These are phyloP conservation scores for Fusarium coicis DNA, from an alignment of 2,329 filamentous ascomycete species.

Conservation along the genomic window DNA sequence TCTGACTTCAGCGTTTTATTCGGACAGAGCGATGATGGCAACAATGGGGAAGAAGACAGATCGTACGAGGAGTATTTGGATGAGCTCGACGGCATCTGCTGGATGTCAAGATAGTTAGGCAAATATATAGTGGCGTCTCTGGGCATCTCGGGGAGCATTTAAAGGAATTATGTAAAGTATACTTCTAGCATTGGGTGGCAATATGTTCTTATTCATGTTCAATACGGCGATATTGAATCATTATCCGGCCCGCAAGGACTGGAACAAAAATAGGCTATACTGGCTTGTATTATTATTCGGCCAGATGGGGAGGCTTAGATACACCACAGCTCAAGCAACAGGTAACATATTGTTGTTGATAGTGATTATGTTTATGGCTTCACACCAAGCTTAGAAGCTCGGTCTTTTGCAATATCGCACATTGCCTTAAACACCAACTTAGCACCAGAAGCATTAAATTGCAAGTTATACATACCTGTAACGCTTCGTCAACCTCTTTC, in stretches of 20 bases:
- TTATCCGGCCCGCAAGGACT: neutral
- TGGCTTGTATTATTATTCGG: neutral
- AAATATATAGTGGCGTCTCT: neutral
- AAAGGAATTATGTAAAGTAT: slow-evolving; percentile 27
- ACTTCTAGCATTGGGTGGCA: slow-evolving; percentile 13
- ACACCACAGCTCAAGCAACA: slow-evolving; percentile 1
- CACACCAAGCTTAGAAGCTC: slow-evolving; percentile 59
- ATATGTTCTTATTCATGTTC: slow-evolving; percentile 12
- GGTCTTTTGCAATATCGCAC: slow-evolving; percentile 88
- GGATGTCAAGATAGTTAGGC: slow-evolving; percentile 49
- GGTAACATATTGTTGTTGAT: neutral
- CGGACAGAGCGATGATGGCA: slow-evolving; percentile 46
- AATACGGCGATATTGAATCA: slow-evolving; percentile 10
- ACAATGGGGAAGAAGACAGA: slow-evolving; percentile 50
- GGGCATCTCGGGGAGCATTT: slow-evolving; percentile 4
- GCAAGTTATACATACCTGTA: slow-evolving; percentile 67
- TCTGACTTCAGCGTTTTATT: slow-evolving; percentile 66
- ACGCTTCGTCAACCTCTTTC: slow-evolving; percentile 76
- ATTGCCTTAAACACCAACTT: slow-evolving; percentile 70
- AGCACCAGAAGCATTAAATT: neutral
- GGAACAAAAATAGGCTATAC: neutral
- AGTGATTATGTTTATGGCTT: slow-evolving; percentile 3
- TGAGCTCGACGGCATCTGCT: slow-evolving; percentile 66
- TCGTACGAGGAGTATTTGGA: slow-evolving; percentile 66
- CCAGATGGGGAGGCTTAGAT: neutral